These are phyloP conservation scores for Stevia rebaudiana DNA, from an alignment of 140 eudicot species.

Conservation along the genomic window DNA sequence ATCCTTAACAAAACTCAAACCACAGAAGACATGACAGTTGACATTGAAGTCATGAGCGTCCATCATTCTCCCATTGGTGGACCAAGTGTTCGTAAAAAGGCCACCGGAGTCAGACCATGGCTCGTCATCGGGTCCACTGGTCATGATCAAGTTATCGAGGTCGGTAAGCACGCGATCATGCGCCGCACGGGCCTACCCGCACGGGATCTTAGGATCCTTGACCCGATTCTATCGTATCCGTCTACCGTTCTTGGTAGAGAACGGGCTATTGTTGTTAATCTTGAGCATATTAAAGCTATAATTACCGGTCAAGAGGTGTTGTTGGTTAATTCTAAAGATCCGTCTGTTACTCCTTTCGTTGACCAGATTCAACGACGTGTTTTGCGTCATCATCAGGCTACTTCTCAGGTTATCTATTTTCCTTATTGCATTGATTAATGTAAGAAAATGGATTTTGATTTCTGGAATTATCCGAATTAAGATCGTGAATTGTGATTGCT, in stretches of 20 bases:
- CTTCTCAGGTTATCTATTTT: conserved; percentile 43
- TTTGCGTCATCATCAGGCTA: conserved; percentile 63
- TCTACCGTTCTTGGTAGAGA: conserved; percentile 90
- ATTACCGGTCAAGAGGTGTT: conserved; percentile 84
- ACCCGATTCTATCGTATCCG: conserved; percentile 84
- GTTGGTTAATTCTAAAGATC: conserved; percentile 70
- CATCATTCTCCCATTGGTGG: conserved; percentile 8
- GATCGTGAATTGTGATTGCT: background rate
- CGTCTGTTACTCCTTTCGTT: conserved; percentile 82
- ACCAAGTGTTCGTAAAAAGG: conserved; percentile 63
- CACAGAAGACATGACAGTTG: background rate
- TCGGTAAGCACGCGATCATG: conserved; percentile 91
- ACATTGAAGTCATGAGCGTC: background rate
- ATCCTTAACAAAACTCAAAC: background rate
- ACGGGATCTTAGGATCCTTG: conserved; percentile 88
- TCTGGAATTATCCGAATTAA: background rate
- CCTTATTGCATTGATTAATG: background rate
- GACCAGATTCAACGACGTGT: conserved; percentile 72
- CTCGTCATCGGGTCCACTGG: conserved; percentile 69
- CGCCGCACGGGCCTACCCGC: conserved; percentile 92
- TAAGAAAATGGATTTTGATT: no score
- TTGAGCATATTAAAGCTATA: conserved; percentile 90
- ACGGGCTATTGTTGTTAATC: conserved; percentile 76
- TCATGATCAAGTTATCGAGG: conserved; percentile 66
- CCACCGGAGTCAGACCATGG: conserved; percentile 61